Evolutionary conservation across 768 basidiomycete genomes (phyloP).

Genomic region (Infundibulicybe gibba): DNA sequence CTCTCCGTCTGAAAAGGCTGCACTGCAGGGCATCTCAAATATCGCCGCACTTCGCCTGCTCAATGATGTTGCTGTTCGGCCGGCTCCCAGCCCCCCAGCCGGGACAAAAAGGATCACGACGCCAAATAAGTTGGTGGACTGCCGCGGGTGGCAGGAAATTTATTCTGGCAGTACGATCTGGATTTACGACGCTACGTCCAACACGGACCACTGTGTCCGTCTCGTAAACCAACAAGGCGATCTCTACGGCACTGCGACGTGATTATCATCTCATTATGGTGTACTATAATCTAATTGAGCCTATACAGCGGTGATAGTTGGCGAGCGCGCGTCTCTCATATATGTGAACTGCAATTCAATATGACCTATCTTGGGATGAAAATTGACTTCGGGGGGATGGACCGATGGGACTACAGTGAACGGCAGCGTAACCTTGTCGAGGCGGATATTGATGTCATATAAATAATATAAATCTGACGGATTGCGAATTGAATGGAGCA

Average conservation of each 20-base stretch:
- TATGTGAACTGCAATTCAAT: slow-evolving; percentile 71
- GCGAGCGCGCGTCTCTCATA: slow-evolving; percentile 67
- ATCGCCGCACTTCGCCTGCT: slow-evolving; percentile 62
- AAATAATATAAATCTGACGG: slow-evolving; percentile 12
- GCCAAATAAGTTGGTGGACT: slow-evolving; percentile 58
- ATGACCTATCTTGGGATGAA: slow-evolving; percentile 56
- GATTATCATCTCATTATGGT: slow-evolving; percentile 21
- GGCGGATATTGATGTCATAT: slow-evolving; percentile 22
- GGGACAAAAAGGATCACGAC: slow-evolving; percentile 43
- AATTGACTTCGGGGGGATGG: slow-evolving; percentile 74
- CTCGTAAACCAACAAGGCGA: slow-evolving; percentile 61
- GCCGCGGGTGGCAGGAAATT: slow-evolving; percentile 66
- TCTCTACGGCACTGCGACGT: slow-evolving; percentile 79
- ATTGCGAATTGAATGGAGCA: slow-evolving; percentile 19
- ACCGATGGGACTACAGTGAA: slow-evolving; percentile 68
- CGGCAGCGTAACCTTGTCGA: slow-evolving; percentile 63
- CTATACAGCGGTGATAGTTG: slow-evolving; percentile 71
- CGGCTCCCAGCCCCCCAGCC: slow-evolving; percentile 41
- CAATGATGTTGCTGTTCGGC: slow-evolving; percentile 67
- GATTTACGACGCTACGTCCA: slow-evolving; percentile 72
- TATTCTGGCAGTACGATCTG: slow-evolving; percentile 68
- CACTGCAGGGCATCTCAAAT: slow-evolving; percentile 56
- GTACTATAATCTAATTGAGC: slow-evolving; percentile 2
- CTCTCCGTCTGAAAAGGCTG: slow-evolving; percentile 32
- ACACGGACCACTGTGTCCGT: slow-evolving; percentile 61